Percentiles rank a stretch among this genome's conserved stretches.
Conservation (phyloP, 805 yeast genomes). For the Blastobotrys terrestris region DNA sequence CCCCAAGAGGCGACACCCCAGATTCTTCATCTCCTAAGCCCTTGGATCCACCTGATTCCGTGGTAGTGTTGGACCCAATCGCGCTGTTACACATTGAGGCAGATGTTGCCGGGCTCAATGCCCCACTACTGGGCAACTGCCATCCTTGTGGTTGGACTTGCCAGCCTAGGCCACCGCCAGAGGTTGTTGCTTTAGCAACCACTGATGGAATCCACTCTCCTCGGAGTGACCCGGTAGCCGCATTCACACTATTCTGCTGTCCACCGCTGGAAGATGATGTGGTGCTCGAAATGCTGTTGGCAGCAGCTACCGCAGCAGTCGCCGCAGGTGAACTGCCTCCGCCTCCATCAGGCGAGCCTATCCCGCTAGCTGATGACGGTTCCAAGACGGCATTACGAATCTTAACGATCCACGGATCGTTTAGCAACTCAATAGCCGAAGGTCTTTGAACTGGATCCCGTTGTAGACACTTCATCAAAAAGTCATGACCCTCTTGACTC, state of each 20-base stretch:
- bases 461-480: conserved; percentile 69
- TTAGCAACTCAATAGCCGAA: conserved; percentile 77
- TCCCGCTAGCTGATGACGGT: not conserved
- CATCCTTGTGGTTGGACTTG: not conserved
- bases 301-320: not conserved
- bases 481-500: conserved; percentile 63
- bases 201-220: not conserved
- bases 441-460: conserved; percentile 78
- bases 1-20: not conserved
- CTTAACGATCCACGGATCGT: conserved; percentile 75
- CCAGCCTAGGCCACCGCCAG: not conserved
- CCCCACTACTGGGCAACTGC: not conserved
- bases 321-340: not conserved
- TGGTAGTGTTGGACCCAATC: not conserved
- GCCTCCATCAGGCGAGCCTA: not conserved
- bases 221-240: not conserved
- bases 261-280: not conserved
- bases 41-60: not conserved
- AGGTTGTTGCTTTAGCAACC: not conserved
- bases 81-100: not conserved
- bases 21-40: not conserved
- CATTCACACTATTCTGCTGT: not conserved
- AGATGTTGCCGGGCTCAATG: not conserved
- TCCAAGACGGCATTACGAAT: conserved; percentile 4
- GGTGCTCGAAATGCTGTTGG: not conserved